Base-by-base conservation (phyloP, 1,284 basidiomycete species). In the Takashimella tepidaria region DNA sequence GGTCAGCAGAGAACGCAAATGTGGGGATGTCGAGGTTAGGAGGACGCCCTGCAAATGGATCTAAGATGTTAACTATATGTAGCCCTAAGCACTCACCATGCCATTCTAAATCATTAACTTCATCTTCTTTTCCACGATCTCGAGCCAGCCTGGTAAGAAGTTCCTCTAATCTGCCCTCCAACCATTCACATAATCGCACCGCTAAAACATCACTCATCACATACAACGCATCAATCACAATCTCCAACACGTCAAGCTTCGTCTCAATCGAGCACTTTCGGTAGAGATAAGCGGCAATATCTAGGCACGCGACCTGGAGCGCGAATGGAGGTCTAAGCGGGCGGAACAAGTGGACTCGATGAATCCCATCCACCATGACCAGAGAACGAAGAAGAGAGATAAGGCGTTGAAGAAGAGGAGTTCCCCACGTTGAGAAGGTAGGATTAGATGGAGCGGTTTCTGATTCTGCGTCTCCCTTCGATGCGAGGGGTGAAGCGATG, bases 131-230 rank as follows among this genome's bases (percentile, higher is more conserved):
- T 2, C 58, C 61, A 24, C 63, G 44, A 23, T 61, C 64, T 20
- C 45, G 54, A 5, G 58, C 66, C 41, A 67, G 53, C 3, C 41
- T 48, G 0, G 42, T 27, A 22, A 70, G 58, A 22, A 69, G 46
- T 41, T 68, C 65, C 0, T 51, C 61, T 21, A 74, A 26, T 22
- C 66, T 49, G 1, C 68, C 66, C 42, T 71, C 68, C 60, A 80
- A 57, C 80, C 80, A 55, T 68, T 78, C 50, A 72, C 77, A 61
- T 64, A 81, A 51, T 68, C 76, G 19, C 74, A 79, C 71, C 42
- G 59, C 5, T 68, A 81, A 55, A 66, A 76, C 61, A 59, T 74
- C 61, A 46, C 69, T 43, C 58, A 71, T 61, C 5, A 58, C 56
- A 58, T 69, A 66, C 27, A 70, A 49, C 42, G 63, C 57, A 48